A percentile compares a stretch with the other conserved stretches of the same genome.
These are phyloP conservation scores for Termitomyces sp. DNA, from an alignment of 768 basidiomycete genomes.

Conservation along the genomic window DNA sequence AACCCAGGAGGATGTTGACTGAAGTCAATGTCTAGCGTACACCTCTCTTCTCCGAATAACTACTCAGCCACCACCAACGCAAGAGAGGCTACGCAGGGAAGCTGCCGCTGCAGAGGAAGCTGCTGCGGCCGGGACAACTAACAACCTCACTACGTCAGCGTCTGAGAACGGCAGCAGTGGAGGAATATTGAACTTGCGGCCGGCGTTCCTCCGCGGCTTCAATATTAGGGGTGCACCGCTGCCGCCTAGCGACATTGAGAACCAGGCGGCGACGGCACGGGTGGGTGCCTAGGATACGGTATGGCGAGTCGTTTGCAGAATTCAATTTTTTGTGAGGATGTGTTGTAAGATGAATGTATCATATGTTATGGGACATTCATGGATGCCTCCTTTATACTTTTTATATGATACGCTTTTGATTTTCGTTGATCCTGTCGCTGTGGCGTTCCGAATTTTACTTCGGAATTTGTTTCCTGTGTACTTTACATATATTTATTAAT, in stretches of 20 bases:
- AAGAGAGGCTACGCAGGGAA: constrained; percentile 10
- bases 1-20: neutral
- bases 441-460: neutral
- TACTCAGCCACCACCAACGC: constrained; percentile 45
- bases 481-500: neutral
- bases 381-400: neutral
- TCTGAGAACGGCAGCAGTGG: constrained; percentile 2
- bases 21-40: constrained; percentile 51
- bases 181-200: constrained; percentile 12
- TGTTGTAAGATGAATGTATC: neutral
- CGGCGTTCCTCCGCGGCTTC: constrained; percentile 15
- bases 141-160: neutral
- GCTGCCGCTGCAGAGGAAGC: neutral
- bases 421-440: neutral
- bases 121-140: neutral
- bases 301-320: neutral
- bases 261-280: constrained; percentile 19
- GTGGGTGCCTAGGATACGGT: constrained; percentile 11
- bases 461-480: neutral
- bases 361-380: neutral
- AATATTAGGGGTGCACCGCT: constrained; percentile 13
- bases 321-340: neutral
- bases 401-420: neutral
- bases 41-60: constrained; percentile 84
- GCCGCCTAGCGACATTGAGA: constrained; percentile 25